These are phyloP conservation scores for Cudoniella acicularis DNA, from an alignment of 495 filamentous ascomycete genomes.

Conservation along the genomic window DNA sequence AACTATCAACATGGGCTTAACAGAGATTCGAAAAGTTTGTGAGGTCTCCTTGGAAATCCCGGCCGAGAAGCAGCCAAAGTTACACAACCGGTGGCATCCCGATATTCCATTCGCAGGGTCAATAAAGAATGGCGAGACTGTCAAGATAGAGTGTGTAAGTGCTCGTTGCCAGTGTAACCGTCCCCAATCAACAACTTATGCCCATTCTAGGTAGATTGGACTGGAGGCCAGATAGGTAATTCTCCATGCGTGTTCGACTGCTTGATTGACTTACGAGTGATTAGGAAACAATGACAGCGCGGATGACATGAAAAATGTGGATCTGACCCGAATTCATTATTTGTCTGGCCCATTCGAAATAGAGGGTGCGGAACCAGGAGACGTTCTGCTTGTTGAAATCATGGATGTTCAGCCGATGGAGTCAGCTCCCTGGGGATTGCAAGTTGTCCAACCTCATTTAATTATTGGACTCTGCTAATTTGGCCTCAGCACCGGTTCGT, in stretches of 20 bases:
- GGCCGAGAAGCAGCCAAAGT: constrained; percentile 65
- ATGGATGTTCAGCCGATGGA: constrained; percentile 93
- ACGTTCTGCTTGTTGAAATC: constrained; percentile 86
- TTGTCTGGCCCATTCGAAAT: constrained; percentile 90
- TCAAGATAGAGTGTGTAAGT: constrained; percentile 82
- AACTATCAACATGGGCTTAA: constrained; percentile 44
- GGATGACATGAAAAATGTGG: constrained; percentile 82
- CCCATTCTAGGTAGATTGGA: constrained; percentile 65
- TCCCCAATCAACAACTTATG: neutral
- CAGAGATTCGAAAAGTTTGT: constrained; percentile 62
- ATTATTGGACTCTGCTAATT: neutral
- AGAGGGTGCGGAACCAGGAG: constrained; percentile 80
- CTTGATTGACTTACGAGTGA: neutral
- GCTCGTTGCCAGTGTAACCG: neutral
- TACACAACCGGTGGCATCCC: constrained; percentile 95
- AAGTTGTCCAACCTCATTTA: constrained; percentile 20
- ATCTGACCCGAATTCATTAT: constrained; percentile 82
- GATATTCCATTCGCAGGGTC: constrained; percentile 74
- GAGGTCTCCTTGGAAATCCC: constrained; percentile 70
- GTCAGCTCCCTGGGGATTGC: constrained; percentile 89
- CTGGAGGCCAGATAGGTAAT: constrained; percentile 73
- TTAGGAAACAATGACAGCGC: constrained; percentile 76
- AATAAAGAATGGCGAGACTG: constrained; percentile 82
- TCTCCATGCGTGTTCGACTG: neutral
- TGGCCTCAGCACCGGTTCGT: constrained; percentile 14